A percentile compares a stretch with the other conserved stretches of the same genome.
These are phyloP conservation scores for Hortiboletus campestris DNA, from an alignment of 768 basidiomycete species.

Conservation along the genomic window DNA sequence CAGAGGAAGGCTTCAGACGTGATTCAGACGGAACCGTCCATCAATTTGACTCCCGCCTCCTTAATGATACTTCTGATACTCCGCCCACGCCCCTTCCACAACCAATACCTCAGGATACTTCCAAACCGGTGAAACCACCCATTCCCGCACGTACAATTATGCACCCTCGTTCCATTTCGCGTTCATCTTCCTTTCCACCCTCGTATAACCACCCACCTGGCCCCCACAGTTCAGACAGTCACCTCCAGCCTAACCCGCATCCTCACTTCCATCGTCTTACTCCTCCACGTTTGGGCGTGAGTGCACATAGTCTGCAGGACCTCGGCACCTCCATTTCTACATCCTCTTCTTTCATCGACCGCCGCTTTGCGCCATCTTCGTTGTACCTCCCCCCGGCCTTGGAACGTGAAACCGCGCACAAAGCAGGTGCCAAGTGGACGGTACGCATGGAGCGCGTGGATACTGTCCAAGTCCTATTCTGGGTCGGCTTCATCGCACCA, in stretches of 20 bases:
- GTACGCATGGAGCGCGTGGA: conserved; percentile 14
- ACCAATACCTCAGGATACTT: not conserved
- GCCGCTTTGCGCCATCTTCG: conserved; percentile 48
- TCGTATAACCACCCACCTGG: conserved; percentile 22
- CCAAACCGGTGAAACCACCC: conserved; percentile 20
- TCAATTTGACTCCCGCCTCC: conserved; percentile 15
- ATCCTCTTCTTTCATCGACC: conserved; percentile 51
- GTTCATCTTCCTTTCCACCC: conserved; percentile 24
- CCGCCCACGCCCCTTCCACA: not conserved
- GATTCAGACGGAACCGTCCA: conserved; percentile 26
- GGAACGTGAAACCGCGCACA: conserved; percentile 31
- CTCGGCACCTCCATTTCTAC: conserved; percentile 31
- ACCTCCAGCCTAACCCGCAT: conserved; percentile 5
- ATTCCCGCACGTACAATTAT: conserved; percentile 15
- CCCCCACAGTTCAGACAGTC: conserved; percentile 18
- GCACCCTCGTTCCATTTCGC: conserved; percentile 18
- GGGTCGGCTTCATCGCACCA: conserved; percentile 70
- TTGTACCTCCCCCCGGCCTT: conserved; percentile 35
- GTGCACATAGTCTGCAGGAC: conserved; percentile 29
- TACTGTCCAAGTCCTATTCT: conserved; percentile 62
- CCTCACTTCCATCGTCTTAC: conserved; percentile 16
- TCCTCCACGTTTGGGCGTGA: conserved; percentile 12
- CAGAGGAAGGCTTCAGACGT: conserved; percentile 25
- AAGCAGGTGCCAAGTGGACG: conserved; percentile 14
- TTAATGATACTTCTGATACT: conserved; percentile 11